Conservation (phyloP, 352 stramenopile genomes). For the Pythium plurisporium region DNA sequence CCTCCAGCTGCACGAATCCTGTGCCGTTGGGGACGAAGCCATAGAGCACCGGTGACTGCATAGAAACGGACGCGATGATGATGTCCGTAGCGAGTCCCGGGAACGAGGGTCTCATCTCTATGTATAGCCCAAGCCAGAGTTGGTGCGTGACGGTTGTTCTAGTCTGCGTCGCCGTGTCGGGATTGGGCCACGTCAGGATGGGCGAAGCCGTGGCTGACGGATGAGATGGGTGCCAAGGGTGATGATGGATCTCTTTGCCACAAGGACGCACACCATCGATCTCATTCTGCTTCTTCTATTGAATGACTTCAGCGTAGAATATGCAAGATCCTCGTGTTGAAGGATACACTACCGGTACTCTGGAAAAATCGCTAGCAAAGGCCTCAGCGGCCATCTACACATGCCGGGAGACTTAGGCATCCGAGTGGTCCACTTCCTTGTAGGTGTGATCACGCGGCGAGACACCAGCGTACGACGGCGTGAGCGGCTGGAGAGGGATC, state of each 20-base stretch:
- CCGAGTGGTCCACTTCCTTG: conserved; percentile 11
- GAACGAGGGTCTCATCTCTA: too few relatives aligned
- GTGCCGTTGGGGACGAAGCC: too few relatives aligned
- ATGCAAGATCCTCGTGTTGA: too few relatives aligned
- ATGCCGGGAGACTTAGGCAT: background rate
- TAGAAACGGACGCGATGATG: conserved; percentile 12
- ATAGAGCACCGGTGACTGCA: too few relatives aligned
- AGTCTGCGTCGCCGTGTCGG: background rate
- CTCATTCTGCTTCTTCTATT: background rate
- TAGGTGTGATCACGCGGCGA: conserved; percentile 14
- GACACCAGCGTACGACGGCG: conserved; percentile 10
- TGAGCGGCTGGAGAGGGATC: conserved; percentile 20
- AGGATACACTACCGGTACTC: too few relatives aligned
- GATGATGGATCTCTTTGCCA: too few relatives aligned
- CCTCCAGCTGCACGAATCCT: background rate
- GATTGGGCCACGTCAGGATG: background rate
- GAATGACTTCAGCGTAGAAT: too few relatives aligned
- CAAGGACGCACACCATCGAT: too few relatives aligned
- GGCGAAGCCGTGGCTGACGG: too few relatives aligned
- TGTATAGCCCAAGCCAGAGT: too few relatives aligned
- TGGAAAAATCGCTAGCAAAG: background rate
- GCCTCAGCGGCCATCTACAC: background rate
- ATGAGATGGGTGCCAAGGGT: background rate
- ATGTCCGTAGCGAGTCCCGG: too few relatives aligned
- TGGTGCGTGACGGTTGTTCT: too few relatives aligned